Evolutionary conservation across 257 asterid genomes (phyloP).

Genomic region (Prunella vulgaris): DNA sequence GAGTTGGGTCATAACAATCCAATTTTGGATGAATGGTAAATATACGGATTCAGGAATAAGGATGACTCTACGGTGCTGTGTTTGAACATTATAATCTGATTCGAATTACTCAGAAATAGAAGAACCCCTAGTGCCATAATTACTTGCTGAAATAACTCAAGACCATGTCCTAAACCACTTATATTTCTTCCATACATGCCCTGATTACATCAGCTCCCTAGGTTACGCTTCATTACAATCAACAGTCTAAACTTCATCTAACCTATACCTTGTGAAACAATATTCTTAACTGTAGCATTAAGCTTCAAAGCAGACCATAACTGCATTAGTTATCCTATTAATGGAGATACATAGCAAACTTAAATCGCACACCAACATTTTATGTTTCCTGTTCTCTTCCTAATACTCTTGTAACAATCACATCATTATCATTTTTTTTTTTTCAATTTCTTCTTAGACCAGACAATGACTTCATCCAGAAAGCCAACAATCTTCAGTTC

Average conservation of each 20-base stretch:
- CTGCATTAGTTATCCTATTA: not conserved
- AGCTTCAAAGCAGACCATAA: not conserved
- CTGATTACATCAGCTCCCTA: not conserved
- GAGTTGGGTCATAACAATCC: not conserved
- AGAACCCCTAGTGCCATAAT: not conserved
- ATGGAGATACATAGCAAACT: not conserved
- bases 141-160: not conserved
- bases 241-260: not conserved
- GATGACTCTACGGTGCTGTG: not conserved
- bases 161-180: not conserved
- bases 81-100: not conserved
- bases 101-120: not conserved
- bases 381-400: not conserved
- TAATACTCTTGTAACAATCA: not conserved
- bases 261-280: not conserved
- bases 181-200: too few relatives aligned
- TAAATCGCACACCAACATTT: not conserved
- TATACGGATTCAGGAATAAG: not conserved
- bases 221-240: not conserved
- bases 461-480: constrained; percentile 1
- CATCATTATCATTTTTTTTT: not conserved
- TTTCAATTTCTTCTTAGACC: not conserved
- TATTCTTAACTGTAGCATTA: not conserved
- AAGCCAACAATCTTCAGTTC: not conserved
- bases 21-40: not conserved